phyloP scores from a whole-genome alignment of 2,329 filamentous ascomycete species.

The Colletotrichum abscissum region DNA sequence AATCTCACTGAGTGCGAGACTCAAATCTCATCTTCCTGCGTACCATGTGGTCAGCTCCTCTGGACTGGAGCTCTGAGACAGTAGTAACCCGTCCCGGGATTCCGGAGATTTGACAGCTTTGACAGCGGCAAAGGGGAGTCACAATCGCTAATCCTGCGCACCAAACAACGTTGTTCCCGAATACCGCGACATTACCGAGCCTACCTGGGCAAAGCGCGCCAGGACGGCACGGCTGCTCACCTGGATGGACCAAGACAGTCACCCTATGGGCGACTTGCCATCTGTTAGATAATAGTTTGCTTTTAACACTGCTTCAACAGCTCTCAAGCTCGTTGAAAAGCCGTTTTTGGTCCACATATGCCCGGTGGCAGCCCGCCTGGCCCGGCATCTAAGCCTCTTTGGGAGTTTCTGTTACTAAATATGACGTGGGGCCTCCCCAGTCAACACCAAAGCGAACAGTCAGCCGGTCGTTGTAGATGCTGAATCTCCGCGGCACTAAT shows the following conservation, averaged over 20 bases:
- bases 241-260: constrained; percentile 11
- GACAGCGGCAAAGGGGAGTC: not conserved
- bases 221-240: not conserved
- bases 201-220: not conserved
- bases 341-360: constrained; percentile 19
- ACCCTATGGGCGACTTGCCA: constrained; percentile 21
- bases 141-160: not conserved
- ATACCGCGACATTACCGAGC: not conserved
- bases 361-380: constrained; percentile 24
- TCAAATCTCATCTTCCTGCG: not conserved
- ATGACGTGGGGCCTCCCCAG: constrained; percentile 32
- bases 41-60: too few relatives aligned
- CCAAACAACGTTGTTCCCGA: not conserved
- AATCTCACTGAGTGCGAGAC: not conserved
- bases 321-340: not conserved
- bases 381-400: constrained; percentile 34
- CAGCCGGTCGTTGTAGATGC: constrained; percentile 30
- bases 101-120: not conserved
- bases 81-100: not conserved
- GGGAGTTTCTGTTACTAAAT: constrained; percentile 43
- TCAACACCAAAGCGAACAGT: constrained; percentile 14
- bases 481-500: constrained; percentile 42
- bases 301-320: not conserved
- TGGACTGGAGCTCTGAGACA: not conserved
- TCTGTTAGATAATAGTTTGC: constrained; percentile 33